These are phyloP conservation scores for Coemansia sp. DNA, from an alignment of 192 early-diverging fungal species.

Conservation along the genomic window DNA sequence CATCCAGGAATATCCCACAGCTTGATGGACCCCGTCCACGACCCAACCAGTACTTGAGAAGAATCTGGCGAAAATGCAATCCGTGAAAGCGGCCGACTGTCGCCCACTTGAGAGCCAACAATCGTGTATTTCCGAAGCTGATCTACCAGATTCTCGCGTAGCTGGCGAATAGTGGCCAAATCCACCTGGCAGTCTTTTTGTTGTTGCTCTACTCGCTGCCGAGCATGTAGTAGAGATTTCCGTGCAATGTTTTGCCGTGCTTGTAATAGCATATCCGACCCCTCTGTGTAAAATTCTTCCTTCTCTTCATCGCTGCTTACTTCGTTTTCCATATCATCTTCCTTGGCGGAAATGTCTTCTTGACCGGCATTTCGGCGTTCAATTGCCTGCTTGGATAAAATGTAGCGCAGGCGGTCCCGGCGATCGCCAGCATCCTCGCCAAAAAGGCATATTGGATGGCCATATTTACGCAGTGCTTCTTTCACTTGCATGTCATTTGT, in stretches of 20 bases:
- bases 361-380: background rate
- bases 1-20: conserved; percentile 84
- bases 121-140: conserved; percentile 58
- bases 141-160: conserved; percentile 56
- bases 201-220: conserved; percentile 63
- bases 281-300: conserved; percentile 84
- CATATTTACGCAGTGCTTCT: conserved; percentile 67
- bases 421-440: conserved; percentile 90
- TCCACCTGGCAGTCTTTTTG: conserved; percentile 33
- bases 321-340: too few species aligned
- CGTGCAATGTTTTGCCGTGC: conserved; percentile 68
- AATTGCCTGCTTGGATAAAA: conserved; percentile 62
- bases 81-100: conserved; percentile 79
- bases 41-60: conserved; percentile 69
- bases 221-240: conserved; percentile 71
- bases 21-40: conserved; percentile 82
- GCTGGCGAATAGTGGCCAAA: conserved; percentile 16
- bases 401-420: conserved; percentile 72
- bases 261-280: conserved; percentile 64
- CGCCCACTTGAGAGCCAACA: conserved; percentile 81
- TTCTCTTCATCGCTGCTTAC: conserved; percentile 59
- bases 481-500: conserved; percentile 84
- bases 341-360: conserved; percentile 49
- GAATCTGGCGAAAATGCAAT: conserved; percentile 81
- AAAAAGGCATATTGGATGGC: conserved; percentile 88